Base-by-base conservation (phyloP, 331 rosid genomes). In the Malus hybrid region DNA sequence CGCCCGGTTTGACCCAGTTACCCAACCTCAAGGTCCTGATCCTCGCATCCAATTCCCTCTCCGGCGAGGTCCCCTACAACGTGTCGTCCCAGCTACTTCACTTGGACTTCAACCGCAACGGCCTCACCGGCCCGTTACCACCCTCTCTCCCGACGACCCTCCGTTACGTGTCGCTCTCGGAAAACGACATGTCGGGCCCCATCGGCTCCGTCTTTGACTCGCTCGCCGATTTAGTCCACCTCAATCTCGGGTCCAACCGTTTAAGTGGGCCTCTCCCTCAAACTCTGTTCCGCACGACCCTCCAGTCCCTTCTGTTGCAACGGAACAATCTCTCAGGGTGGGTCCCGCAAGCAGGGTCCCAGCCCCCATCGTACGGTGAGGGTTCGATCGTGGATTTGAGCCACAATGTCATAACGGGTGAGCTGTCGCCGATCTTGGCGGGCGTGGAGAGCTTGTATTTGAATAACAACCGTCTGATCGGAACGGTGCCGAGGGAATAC, bases 301-400 rank as follows among this genome's bases (percentile, higher is more conserved):
- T 89, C 77, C 60, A 91, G 1, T 83, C 90, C 0, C 77, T 91
- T 6, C 76, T 83, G 46, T 39, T 91, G 65, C 90, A 89, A 86
- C 90, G 97, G 75, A 91, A 91, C 85, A 85, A 83, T 83, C 57
- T 91, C 42, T 83, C 95, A 16, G 95, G 95, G 44, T 71, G 84
- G 81, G 76, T 87, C 82, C 89, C 89, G 0, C 62, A 6, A 6
- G 50, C 44, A 3, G 73, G n/a, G 32, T 73, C 77, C 48, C 42
- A 15, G 44, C 7, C 87, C 16, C 64, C 80, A 57, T 74, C 82
- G 32, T 85, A 82, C 81, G 91, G 85, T 2, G 73, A 70, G 44
- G 92, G 92, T 4, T 86, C 97, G 4, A 65, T 74, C 55, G 88
- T 91, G 15, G 97, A 91, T 78, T 64, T 91, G 71, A 91, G 97